Conservation (phyloP, 202 grass and related monocot species). For the Thinopyrum obtusiflorum region DNA sequence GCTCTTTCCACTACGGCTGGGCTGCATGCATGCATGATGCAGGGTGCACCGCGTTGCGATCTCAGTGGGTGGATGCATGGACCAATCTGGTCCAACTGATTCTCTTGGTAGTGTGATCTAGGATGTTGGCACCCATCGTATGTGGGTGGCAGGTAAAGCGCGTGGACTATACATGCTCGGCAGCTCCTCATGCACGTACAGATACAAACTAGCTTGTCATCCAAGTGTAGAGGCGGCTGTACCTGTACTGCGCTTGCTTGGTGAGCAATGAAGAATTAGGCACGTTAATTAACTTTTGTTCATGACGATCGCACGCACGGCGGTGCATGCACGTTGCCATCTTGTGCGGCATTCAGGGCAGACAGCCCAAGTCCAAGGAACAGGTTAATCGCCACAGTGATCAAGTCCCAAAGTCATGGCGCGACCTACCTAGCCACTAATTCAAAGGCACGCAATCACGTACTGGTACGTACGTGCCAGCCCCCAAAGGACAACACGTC, state of each 20-base stretch:
- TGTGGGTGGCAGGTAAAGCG: not conserved
- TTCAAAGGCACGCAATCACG: not conserved
- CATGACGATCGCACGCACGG: not conserved
- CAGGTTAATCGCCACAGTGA: slow-evolving; percentile 10
- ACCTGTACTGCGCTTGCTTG: not conserved
- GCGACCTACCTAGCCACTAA: not conserved
- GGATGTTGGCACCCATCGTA: not conserved
- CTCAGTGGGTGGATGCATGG: slow-evolving; percentile 10
- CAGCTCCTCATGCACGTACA: not conserved
- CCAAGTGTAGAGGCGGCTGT: not conserved
- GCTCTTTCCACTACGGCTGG: slow-evolving; percentile 15
- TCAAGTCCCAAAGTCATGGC: not conserved
- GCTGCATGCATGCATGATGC: not conserved
- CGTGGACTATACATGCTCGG: not conserved
- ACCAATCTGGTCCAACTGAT: not conserved
- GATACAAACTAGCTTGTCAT: not conserved
- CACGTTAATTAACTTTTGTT: not conserved
- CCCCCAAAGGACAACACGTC: not conserved
- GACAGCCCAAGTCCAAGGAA: not conserved
- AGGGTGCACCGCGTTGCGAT: not conserved
- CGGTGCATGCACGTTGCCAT: not conserved
- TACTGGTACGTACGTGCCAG: not conserved
- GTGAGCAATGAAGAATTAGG: not conserved
- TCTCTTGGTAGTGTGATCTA: not conserved
- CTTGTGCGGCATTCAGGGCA: slow-evolving; percentile 7